Conservation (phyloP, 208 protist genomes). For the Acanthamoeba triangularis region DNA sequence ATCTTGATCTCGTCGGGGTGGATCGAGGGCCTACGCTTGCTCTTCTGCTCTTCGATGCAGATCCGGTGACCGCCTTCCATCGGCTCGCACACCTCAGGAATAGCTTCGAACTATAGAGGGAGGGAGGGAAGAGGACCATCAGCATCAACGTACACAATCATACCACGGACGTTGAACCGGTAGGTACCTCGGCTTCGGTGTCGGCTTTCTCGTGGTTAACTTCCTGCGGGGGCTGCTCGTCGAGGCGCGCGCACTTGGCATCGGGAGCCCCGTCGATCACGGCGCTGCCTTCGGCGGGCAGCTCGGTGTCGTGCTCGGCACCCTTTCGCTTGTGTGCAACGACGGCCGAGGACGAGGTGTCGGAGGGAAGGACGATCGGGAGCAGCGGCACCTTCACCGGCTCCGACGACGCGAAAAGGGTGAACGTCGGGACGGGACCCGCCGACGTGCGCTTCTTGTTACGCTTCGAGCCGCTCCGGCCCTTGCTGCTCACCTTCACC, state of each 20-base stretch:
- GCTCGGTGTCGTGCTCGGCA: neutral
- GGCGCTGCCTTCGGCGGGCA: neutral
- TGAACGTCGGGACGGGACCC: constrained; percentile 20
- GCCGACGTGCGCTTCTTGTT: neutral
- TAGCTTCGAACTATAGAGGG: neutral
- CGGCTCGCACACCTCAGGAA: neutral
- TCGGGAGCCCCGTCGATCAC: neutral
- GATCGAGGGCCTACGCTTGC: constrained; percentile 52
- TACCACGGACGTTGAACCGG: neutral
- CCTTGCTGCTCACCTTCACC: neutral
- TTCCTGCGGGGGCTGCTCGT: neutral
- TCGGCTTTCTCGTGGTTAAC: neutral
- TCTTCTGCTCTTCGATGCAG: neutral
- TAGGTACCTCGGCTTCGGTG: neutral
- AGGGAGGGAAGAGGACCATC: neutral
- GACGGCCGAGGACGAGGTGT: neutral
- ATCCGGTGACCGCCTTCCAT: neutral
- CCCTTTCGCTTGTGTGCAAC: neutral
- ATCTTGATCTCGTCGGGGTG: constrained; percentile 39
- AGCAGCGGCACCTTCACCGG: constrained; percentile 40
- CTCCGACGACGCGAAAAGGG: constrained; percentile 42
- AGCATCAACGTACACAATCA: no score
- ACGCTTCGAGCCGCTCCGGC: neutral
- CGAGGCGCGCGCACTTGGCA: neutral
- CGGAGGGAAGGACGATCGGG: neutral